Conservation (phyloP, 1,284 basidiomycete species). For the Boletus sp. region DNA sequence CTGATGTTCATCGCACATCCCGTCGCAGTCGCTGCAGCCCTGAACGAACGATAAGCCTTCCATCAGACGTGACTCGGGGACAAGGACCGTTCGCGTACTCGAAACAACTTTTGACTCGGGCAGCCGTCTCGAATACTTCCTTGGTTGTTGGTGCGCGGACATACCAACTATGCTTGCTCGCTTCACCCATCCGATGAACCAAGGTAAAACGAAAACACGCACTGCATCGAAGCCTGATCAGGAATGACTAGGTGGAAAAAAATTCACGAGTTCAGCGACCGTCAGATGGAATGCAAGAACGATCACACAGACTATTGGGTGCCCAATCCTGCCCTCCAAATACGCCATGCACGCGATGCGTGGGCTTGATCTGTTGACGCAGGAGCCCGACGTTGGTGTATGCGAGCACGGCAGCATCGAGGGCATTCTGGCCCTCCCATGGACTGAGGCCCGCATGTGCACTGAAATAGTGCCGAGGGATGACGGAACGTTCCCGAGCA, state of each 20-base stretch:
- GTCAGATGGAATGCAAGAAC: not conserved
- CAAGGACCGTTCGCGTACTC: slow-evolving; percentile 46
- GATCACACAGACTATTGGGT: slow-evolving; percentile 46
- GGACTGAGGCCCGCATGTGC: slow-evolving; percentile 69
- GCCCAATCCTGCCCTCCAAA: slow-evolving; percentile 63
- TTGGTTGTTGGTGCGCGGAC: slow-evolving; percentile 67
- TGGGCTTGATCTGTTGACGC: slow-evolving; percentile 68
- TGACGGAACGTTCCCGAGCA: not conserved
- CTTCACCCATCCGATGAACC: not conserved
- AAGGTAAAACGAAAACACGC: slow-evolving; percentile 13
- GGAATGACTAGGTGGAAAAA: slow-evolving; percentile 61
- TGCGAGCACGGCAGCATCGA: slow-evolving; percentile 73
- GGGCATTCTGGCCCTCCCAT: slow-evolving; percentile 74
- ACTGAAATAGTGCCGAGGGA: slow-evolving; percentile 32
- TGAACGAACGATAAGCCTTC: not conserved
- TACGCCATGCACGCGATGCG: slow-evolving; percentile 65
- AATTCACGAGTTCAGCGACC: not conserved
- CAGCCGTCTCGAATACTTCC: slow-evolving; percentile 55
- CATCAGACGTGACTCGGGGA: not conserved
- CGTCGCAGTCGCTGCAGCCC: slow-evolving; percentile 45
- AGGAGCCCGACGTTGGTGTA: slow-evolving; percentile 70
- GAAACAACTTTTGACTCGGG: slow-evolving; percentile 68
- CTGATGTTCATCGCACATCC: slow-evolving; percentile 62
- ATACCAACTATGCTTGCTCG: slow-evolving; percentile 46
- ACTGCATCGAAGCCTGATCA: slow-evolving; percentile 67